Evolutionary conservation across 2,329 filamentous ascomycete species (phyloP).

Genomic region (Paracamarosporium sp.): DNA sequence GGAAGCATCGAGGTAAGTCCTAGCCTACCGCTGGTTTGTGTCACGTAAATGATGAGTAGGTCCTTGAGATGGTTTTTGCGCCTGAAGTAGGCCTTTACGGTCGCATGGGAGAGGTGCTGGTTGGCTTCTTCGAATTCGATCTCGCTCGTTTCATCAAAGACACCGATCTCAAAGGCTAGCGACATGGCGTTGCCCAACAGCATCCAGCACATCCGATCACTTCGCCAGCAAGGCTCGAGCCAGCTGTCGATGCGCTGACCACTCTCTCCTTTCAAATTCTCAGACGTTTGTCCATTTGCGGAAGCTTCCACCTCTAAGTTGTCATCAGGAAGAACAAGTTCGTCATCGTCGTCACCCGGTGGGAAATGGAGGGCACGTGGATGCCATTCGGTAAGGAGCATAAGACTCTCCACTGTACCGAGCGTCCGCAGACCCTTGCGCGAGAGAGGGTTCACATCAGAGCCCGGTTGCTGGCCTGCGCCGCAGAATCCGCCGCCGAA

Average conservation of each 20-base stretch:
- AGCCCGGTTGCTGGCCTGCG: conserved; percentile 70
- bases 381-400: conserved; percentile 97
- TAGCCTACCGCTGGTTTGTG: conserved; percentile 89
- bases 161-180: conserved; percentile 89
- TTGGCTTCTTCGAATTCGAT: conserved; percentile 58
- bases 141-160: conserved; percentile 90
- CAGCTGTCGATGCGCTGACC: conserved; percentile 90
- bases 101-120: conserved; percentile 51
- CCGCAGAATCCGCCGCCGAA: conserved; percentile 89
- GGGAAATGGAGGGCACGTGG: conserved; percentile 94
- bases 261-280: conserved; percentile 67
- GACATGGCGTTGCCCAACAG: conserved; percentile 89
- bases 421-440: conserved; percentile 80
- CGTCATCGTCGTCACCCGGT: conserved; percentile 69
- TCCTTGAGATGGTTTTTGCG: conserved; percentile 83
- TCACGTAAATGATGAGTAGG: conserved; percentile 87
- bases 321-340: conserved; percentile 72
- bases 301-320: conserved; percentile 68
- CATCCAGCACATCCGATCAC: conserved; percentile 98
- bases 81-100: conserved; percentile 78
- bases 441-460: conserved; percentile 66
- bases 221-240: conserved; percentile 93
- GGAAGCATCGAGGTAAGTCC: conserved; percentile 95
- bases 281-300: conserved; percentile 45
- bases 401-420: conserved; percentile 90